Percentiles rank a stretch among this genome's conserved stretches.
Evolutionary conservation across 768 basidiomycete species (phyloP).

Genomic region (Rossbeevera mucosa): DNA sequence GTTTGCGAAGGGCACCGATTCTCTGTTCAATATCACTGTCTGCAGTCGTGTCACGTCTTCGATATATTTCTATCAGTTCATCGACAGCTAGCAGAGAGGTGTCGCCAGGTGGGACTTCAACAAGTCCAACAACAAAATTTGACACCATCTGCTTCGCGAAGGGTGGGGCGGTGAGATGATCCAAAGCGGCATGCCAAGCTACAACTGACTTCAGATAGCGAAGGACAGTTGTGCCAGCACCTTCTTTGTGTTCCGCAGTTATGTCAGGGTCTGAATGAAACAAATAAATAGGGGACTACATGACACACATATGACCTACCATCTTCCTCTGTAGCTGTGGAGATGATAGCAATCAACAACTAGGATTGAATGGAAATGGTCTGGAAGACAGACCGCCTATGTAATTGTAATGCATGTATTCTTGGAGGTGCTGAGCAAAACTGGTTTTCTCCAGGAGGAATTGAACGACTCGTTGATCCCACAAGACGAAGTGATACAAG

Average conservation of each 20-base stretch:
- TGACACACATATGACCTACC: too few relatives aligned
- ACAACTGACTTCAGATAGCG: background rate
- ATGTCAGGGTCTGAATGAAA: background rate
- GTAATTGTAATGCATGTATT: background rate
- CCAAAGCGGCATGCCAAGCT: background rate
- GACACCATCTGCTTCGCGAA: background rate
- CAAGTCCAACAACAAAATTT: background rate
- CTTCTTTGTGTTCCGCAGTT: background rate
- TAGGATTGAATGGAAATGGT: too few relatives aligned
- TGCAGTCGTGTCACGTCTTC: background rate
- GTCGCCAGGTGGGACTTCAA: background rate
- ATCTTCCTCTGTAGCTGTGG: too few relatives aligned
- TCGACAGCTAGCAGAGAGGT: background rate
- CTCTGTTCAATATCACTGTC: background rate
- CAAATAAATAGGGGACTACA: background rate
- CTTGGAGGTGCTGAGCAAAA: background rate
- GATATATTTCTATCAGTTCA: background rate
- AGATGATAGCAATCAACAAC: too few relatives aligned
- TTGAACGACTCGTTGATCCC: background rate
- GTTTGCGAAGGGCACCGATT: background rate
- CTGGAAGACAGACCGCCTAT: background rate
- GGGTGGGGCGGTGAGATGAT: background rate
- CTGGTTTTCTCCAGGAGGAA: background rate
- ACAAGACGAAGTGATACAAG: background rate
- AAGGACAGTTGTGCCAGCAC: background rate